These are phyloP conservation scores for Plenodomus lindquistii DNA, from an alignment of 2,329 filamentous ascomycete species.

Conservation along the genomic window DNA sequence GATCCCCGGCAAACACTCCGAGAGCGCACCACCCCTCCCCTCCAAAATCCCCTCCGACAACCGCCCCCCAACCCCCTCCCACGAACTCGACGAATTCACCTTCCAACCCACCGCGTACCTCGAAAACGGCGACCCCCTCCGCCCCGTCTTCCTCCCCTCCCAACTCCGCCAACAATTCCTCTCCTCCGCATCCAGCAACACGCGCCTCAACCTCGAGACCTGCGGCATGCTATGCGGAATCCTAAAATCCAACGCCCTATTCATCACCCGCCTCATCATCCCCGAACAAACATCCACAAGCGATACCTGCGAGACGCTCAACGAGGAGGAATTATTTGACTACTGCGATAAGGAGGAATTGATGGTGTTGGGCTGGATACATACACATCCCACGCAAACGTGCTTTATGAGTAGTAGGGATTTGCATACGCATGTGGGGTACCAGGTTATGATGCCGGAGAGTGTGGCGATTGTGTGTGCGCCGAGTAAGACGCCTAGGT, in stretches of 20 bases:
- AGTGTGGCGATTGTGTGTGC: slow-evolving; percentile 97
- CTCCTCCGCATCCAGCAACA: slow-evolving; percentile 74
- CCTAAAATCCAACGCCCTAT: slow-evolving; percentile 88
- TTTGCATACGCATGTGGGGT: slow-evolving; percentile 89
- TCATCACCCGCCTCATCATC: slow-evolving; percentile 85
- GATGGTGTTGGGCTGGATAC: slow-evolving; percentile 93
- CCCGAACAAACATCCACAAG: slow-evolving; percentile 87
- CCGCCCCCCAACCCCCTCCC: slow-evolving; percentile 35
- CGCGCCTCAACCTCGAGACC: slow-evolving; percentile 81
- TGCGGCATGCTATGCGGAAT: slow-evolving; percentile 94
- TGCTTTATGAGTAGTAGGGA: slow-evolving; percentile 98
- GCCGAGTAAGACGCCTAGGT: slow-evolving; percentile 77
- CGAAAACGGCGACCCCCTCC: slow-evolving; percentile 83
- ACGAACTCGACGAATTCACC: slow-evolving; percentile 66
- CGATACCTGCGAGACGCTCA: slow-evolving; percentile 93
- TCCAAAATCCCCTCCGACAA: slow-evolving; percentile 33
- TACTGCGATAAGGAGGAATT: slow-evolving; percentile 85
- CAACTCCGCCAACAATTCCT: slow-evolving; percentile 76
- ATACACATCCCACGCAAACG: slow-evolving; percentile 94
- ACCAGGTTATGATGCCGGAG: slow-evolving; percentile 95
- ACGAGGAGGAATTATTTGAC: slow-evolving; percentile 82
- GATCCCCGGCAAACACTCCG: slow-evolving; percentile 34
- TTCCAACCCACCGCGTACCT: slow-evolving; percentile 86
- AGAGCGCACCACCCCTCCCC: slow-evolving; percentile 36
- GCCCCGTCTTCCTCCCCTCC: slow-evolving; percentile 83